These are phyloP conservation scores for Diplodia sapinea DNA, from an alignment of 2,329 filamentous ascomycete genomes.

Conservation along the genomic window DNA sequence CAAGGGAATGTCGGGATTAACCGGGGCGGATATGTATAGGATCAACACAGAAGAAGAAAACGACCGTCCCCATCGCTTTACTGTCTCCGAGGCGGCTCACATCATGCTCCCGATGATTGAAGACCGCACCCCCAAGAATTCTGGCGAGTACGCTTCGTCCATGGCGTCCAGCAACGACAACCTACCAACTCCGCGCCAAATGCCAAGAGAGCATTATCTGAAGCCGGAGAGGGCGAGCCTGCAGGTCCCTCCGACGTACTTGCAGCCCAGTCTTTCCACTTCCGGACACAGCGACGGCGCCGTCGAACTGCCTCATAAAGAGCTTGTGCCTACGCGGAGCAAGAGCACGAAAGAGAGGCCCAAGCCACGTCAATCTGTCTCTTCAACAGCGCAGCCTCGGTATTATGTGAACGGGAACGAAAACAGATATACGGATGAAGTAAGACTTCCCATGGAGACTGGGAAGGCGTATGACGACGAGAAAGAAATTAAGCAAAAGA, in stretches of 20 bases:
- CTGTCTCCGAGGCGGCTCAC: constrained; percentile 9
- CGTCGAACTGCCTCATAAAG: constrained; percentile 33
- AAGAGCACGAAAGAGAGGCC: constrained; percentile 34
- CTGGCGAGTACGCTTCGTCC: constrained; percentile 24
- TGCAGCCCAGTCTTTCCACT: not conserved
- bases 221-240: not conserved
- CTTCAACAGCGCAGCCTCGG: constrained; percentile 41
- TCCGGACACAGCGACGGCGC: not conserved
- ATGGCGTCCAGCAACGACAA: constrained; percentile 13
- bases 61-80: constrained; percentile 13
- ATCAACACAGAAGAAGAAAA: constrained; percentile 9
- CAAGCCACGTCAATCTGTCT: constrained; percentile 36
- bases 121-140: constrained; percentile 25
- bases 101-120: constrained; percentile 29
- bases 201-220: not conserved
- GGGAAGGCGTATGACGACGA: constrained; percentile 30
- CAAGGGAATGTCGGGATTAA: not conserved
- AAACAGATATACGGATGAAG: not conserved
- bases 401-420: constrained; percentile 42
- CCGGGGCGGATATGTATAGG: constrained; percentile 6
- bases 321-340: constrained; percentile 28
- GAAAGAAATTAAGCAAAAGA: constrained; percentile 20
- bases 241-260: constrained; percentile 12
- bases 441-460: constrained; percentile 39
- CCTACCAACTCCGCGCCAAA: constrained; percentile 7